These are phyloP conservation scores for Fusarium duplospermum DNA, from an alignment of 2,329 filamentous ascomycete genomes.

Conservation along the genomic window DNA sequence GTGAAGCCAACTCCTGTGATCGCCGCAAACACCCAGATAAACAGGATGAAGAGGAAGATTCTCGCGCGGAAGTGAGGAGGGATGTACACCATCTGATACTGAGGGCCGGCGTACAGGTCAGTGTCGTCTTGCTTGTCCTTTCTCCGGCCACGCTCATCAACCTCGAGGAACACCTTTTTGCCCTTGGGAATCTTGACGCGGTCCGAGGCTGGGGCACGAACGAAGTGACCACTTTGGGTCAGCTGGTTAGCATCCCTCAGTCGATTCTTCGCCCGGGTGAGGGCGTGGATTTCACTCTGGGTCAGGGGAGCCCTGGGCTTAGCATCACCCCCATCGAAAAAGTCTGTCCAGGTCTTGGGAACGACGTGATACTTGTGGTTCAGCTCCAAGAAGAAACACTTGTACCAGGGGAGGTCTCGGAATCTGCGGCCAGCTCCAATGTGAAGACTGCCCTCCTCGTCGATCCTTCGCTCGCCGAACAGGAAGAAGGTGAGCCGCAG, in stretches of 20 bases:
- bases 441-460: slow-evolving; percentile 81
- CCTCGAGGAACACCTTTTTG: slow-evolving; percentile 79
- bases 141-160: slow-evolving; percentile 74
- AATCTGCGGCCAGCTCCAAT: slow-evolving; percentile 53
- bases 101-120: slow-evolving; percentile 66
- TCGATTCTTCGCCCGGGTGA: slow-evolving; percentile 55
- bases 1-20: slow-evolving; percentile 87
- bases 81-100: slow-evolving; percentile 81
- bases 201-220: slow-evolving; percentile 93
- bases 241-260: slow-evolving; percentile 67
- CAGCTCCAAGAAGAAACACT: slow-evolving; percentile 60
- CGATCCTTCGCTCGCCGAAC: slow-evolving; percentile 82
- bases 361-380: slow-evolving; percentile 56
- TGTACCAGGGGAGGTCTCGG: slow-evolving; percentile 52
- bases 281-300: slow-evolving; percentile 49
- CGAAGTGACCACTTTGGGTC: slow-evolving; percentile 80
- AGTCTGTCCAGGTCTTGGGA: slow-evolving; percentile 68
- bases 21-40: slow-evolving; percentile 94
- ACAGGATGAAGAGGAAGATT: slow-evolving; percentile 85
- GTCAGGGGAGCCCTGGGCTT: slow-evolving; percentile 55
- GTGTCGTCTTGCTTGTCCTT: slow-evolving; percentile 64
- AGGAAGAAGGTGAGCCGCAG: slow-evolving; percentile 92
- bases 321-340: slow-evolving; percentile 61
- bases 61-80: slow-evolving; percentile 86
- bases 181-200: slow-evolving; percentile 94